Evolutionary conservation across 768 basidiomycete species (phyloP).

Genomic region (Amanita polypyramis): DNA sequence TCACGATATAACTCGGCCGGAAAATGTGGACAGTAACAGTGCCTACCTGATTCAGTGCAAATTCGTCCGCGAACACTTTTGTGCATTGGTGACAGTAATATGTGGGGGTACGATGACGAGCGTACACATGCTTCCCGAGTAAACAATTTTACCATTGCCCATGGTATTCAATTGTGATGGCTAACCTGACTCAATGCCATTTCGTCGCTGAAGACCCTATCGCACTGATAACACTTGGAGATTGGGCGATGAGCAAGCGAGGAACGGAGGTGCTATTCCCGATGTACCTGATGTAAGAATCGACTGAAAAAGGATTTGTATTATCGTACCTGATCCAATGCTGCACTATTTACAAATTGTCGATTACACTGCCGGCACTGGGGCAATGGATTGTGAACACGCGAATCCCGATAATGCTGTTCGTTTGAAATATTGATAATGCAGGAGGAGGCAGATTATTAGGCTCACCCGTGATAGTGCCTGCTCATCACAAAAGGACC

Average conservation of each 20-base stretch:
- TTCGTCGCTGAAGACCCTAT: no score
- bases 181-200: not conserved
- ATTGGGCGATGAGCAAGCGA: not conserved
- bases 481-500: no score
- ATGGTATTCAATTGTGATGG: no score
- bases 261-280: no score
- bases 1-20: not conserved
- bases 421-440: not conserved
- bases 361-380: not conserved
- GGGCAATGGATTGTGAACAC: not conserved
- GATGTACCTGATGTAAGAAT: no score
- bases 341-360: not conserved
- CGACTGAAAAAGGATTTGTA: no score
- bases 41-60: slow-evolving; percentile 2
- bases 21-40: not conserved
- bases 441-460: no score
- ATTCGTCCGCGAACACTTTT: not conserved
- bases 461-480: no score
- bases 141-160: no score
- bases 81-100: not conserved
- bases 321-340: not conserved
- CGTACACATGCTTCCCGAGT: no score
- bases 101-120: not conserved
- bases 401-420: not conserved
- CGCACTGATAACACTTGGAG: no score